Conservation (phyloP, 805 yeast genomes). For the Ogataea haglerorum region DNA sequence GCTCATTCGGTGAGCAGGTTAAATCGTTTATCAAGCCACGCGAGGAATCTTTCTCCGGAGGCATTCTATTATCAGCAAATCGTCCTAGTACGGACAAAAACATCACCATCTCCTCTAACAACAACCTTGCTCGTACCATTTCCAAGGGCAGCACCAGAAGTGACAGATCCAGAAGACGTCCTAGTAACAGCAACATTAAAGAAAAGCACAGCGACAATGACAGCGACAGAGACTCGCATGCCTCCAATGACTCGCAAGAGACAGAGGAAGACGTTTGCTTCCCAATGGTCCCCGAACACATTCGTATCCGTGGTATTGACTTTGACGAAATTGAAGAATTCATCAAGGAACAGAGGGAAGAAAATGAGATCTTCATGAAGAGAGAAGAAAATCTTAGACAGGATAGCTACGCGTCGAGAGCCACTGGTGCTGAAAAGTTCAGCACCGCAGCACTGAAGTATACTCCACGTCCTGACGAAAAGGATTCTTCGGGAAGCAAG, state of each 20-base stretch:
- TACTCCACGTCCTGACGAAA: constrained; percentile 44
- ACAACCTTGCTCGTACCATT: constrained; percentile 24
- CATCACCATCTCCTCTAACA: constrained; percentile 19
- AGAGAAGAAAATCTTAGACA: constrained; percentile 32
- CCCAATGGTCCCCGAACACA: constrained; percentile 75
- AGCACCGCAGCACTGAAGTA: constrained; percentile 58
- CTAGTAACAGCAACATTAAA: constrained; percentile 13
- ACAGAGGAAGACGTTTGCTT: constrained; percentile 98
- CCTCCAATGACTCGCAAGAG: constrained; percentile 77
- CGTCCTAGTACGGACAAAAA: constrained; percentile 7
- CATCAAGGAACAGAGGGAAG: constrained; percentile 56
- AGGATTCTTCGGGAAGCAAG: constrained; percentile 9
- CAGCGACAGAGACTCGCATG: constrained; percentile 68
- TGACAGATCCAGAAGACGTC: constrained; percentile 23
- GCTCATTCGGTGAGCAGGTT: constrained; percentile 43
- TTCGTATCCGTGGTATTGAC: constrained; percentile 71
- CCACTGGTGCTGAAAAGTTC: constrained; percentile 37
- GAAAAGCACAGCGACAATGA: constrained; percentile 37
- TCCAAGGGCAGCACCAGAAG: constrained; percentile 34
- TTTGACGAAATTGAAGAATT: constrained; percentile 87
- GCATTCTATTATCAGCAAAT: constrained; percentile 28
- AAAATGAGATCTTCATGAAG: constrained; percentile 36
- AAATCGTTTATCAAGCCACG: constrained; percentile 35
- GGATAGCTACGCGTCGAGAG: constrained; percentile 16
- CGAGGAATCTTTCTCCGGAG: constrained; percentile 30